Percentiles rank a stretch among this genome's conserved stretches.
Conservation (phyloP, 2,329 filamentous ascomycete species). For the Talaromyces sp. region DNA sequence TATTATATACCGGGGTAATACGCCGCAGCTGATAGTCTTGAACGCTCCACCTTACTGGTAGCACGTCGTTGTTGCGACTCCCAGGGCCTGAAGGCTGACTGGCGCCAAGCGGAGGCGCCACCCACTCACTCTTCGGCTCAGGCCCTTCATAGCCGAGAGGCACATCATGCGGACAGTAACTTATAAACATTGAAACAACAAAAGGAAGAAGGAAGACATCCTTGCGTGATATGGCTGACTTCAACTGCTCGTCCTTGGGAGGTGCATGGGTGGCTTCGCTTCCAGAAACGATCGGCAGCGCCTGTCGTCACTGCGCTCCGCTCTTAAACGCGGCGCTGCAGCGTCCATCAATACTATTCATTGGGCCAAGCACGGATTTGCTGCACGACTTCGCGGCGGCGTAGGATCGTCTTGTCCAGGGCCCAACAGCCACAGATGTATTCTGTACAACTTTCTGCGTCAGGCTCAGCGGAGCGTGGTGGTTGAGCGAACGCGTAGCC, state of each 20-base stretch:
- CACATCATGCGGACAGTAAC: background rate
- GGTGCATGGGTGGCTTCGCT: background rate
- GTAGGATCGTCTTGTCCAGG: background rate
- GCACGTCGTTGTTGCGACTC: background rate
- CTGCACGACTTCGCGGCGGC: background rate
- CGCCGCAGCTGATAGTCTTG: background rate
- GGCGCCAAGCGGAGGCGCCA: background rate
- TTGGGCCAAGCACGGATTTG: background rate
- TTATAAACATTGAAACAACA: background rate
- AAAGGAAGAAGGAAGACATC: background rate
- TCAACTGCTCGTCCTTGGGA: too few species aligned
- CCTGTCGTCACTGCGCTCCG: slow-evolving; percentile 1
- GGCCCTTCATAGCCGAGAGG: background rate
- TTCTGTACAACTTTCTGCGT: background rate
- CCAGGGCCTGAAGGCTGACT: background rate
- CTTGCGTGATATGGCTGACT: background rate
- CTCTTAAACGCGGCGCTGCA: background rate
- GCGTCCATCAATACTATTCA: background rate
- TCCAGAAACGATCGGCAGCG: slow-evolving; percentile 3
- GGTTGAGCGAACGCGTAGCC: background rate
- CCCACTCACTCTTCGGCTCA: background rate
- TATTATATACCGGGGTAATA: background rate
- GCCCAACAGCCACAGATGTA: background rate
- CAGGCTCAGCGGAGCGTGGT: background rate
- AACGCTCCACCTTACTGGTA: background rate